Evolutionary conservation across 2,329 filamentous ascomycete species (phyloP).

Genomic region (Teratosphaeriaceae sp.): DNA sequence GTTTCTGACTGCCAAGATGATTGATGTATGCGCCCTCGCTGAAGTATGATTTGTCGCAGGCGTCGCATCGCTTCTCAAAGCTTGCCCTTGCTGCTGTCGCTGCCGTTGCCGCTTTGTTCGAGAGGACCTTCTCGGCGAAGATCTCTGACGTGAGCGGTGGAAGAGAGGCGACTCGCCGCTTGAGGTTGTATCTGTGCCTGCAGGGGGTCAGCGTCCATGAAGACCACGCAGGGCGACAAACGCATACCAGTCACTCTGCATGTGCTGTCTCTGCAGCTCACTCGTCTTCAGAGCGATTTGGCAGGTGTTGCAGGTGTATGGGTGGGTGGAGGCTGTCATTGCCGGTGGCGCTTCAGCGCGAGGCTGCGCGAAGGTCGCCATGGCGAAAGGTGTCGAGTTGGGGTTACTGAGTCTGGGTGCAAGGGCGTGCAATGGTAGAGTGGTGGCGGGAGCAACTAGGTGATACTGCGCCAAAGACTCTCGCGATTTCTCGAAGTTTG

Average conservation of each 20-base stretch:
- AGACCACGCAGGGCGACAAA: no score
- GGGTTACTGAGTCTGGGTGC: neutral
- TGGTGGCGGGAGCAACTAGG: no score
- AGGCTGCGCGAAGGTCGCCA: slow-evolving; percentile 15
- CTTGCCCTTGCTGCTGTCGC: slow-evolving; percentile 82
- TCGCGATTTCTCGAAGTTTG: no score
- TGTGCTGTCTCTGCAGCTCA: slow-evolving; percentile 88
- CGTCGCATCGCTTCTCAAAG: slow-evolving; percentile 74
- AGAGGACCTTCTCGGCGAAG: slow-evolving; percentile 92
- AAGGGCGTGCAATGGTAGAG: no score
- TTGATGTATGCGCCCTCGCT: slow-evolving; percentile 95
- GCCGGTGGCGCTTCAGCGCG: slow-evolving; percentile 8
- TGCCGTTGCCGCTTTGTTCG: slow-evolving; percentile 75
- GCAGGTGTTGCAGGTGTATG: slow-evolving; percentile 97
- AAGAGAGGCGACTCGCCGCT: slow-evolving; percentile 83
- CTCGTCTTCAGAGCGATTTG: slow-evolving; percentile 93
- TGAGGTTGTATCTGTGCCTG: slow-evolving; percentile 70
- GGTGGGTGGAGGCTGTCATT: slow-evolving; percentile 50
- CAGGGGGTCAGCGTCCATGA: slow-evolving; percentile 56
- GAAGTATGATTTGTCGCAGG: slow-evolving; percentile 88
- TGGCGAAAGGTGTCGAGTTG: slow-evolving; percentile 2
- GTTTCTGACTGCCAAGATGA: slow-evolving; percentile 85
- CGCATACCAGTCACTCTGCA: slow-evolving; percentile 89
- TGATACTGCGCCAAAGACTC: no score
- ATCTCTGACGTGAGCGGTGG: slow-evolving; percentile 86